Evolutionary conservation across 2,329 filamentous ascomycete species (phyloP), one percentile per base, ranked within the genome.

Genomic region (Mollisia scopiformis): DNA sequence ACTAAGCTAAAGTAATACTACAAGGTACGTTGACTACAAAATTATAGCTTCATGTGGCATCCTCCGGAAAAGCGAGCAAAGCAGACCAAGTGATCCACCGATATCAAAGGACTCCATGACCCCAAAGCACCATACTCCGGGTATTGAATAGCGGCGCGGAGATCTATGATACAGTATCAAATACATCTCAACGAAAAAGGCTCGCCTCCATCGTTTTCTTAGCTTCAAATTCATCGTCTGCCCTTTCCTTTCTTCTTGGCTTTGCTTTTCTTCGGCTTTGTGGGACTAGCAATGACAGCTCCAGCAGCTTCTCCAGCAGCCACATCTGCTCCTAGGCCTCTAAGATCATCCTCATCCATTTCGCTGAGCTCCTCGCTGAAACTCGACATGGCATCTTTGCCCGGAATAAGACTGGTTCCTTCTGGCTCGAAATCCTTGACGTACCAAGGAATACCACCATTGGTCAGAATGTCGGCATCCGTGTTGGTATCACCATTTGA

Each of bases 351-450:
- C 66, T 97, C 93, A 69, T 96, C 93, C 73, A 97, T 87, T 72
- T 97, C 94, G 59, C 91, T 96, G 23, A 97, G 82, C 68, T 94
- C 91, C 75, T 97, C 93, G 69, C 91, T 96, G 75, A 94, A 87
- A 14, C 82, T 85, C 30, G 86, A 81, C 66, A 86, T 57, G n/a
- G 90, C 86, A 58, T 93, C 90, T 33, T 88, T 83, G 1, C 88
- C 90, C 66, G 89, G 89, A 6, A 91, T 81, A 10, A 94, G 85
- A 0, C 89, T 94, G 0, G 92, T 96, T 59, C 93, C 94, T 56
- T 86, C 71, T 57, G 91, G 89, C 55, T 95, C 86, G 72, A 96
- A 96, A 8, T 86, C 83, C 71, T 91, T 85, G 61, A 97, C 84
- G 75, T 96, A 97, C 92, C 93, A 97, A 7, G 92, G 87, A 13